Evolutionary conservation across 768 basidiomycete genomes (phyloP).

Genomic region (Termitomyces sp.): DNA sequence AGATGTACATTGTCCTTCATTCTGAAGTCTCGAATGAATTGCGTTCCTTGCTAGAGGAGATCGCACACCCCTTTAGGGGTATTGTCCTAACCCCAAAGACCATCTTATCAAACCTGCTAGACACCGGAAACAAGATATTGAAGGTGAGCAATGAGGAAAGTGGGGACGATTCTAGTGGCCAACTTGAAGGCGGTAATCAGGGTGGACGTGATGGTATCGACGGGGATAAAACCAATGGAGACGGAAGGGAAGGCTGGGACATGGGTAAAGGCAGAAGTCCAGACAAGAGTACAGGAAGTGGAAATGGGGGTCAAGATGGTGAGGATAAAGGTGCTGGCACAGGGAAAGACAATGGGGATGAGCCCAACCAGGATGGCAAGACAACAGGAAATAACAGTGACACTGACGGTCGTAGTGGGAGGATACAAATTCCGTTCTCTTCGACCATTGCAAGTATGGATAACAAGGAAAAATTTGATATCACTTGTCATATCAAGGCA

Average conservation of each 20-base stretch:
- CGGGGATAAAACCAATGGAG: no score
- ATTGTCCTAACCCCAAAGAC: neutral
- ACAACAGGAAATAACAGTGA: neutral
- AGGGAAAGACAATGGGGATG: neutral
- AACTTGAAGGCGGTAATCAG: no score
- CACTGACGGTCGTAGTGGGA: neutral
- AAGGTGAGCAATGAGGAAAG: neutral
- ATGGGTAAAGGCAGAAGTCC: no score
- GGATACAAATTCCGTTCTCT: neutral
- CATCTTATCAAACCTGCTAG: no score
- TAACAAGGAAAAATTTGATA: no score
- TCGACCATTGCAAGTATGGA: neutral
- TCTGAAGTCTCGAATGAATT: neutral
- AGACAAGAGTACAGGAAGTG: no score
- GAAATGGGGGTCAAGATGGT: no score
- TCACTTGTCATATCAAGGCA: neutral
- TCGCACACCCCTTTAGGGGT: neutral
- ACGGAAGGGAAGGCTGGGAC: no score
- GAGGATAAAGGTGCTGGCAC: neutral
- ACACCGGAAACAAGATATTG: no score
- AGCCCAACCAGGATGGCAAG: neutral
- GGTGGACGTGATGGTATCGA: no score
- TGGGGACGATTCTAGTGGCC: neutral
- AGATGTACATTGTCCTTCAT: constrained; percentile 3
- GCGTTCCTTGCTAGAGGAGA: neutral